Evolutionary conservation across 257 asterid genomes (phyloP), one percentile per base, ranked within the genome.

Genomic region (Nicotiana tabacum): DNA sequence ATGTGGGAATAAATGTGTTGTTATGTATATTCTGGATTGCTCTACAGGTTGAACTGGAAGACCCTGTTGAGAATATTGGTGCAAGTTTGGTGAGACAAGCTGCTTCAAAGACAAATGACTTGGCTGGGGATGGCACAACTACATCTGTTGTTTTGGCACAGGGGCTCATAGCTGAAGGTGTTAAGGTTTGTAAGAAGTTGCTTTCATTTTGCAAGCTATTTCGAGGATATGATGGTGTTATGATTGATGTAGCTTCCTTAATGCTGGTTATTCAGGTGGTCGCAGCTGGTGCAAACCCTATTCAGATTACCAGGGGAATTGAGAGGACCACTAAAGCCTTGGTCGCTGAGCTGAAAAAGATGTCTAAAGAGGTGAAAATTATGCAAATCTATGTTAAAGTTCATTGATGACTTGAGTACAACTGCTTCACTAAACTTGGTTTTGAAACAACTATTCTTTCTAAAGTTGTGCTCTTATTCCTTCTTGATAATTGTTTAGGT

Each of bases 111-210:
- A 96, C 99, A 80, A 96, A 96, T 82, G 99, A 96, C 89, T 88
- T 94, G 85, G 99, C 99, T 83, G 99, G 99, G 29, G 99, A 96
- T 89, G 99, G 99, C 37, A 94, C 98, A 18, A 96, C 99, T 32
- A 96, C 99, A 80, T 96, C 99, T 67, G 98, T 96, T 82, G 99
- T 96, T 87, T 97, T 96, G 84, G 99, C 98, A 51, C 99, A 96
- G 82, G 99, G 99, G 76, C 94, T 96, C 78, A 96, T 96, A 79
- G 89, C 98, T 35, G 99, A 96, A 88, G 99, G 99, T 92, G 98
- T 96, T 77, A 96, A 96, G 98, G 98, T 92, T 66, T 83, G 11
- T 76, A 76, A 29, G 46, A 51, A 51, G 80, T 29, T 29, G 10
- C 65, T 51, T 74, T 51, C 65, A 16, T 76, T 51, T 51, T 76